Conservation (phyloP, 441 rosid genomes). For the Arabidopsis hybrid region DNA sequence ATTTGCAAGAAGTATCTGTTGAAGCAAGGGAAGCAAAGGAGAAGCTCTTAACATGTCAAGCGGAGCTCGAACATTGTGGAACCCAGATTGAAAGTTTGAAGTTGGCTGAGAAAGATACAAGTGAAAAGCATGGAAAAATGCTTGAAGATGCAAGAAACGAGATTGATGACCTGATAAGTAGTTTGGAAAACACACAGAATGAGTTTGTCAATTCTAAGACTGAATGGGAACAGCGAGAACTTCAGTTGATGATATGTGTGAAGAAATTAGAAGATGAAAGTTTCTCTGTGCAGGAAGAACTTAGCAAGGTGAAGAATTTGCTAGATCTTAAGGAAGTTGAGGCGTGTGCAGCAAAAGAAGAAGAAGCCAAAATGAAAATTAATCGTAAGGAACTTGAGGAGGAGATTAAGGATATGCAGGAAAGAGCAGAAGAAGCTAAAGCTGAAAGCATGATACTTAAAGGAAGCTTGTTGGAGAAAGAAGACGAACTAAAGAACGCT, state of each 20-base stretch:
- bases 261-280: slow-evolving; percentile 68
- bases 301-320: slow-evolving; percentile 63
- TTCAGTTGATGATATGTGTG: slow-evolving; percentile 53
- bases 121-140: slow-evolving; percentile 65
- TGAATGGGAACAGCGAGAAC: slow-evolving; percentile 76
- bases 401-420: slow-evolving; percentile 69
- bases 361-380: slow-evolving; percentile 67
- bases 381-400: slow-evolving; percentile 72
- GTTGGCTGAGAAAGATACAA: slow-evolving; percentile 64
- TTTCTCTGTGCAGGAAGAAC: slow-evolving; percentile 58
- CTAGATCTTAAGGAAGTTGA: slow-evolving; percentile 64
- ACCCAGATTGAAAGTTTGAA: slow-evolving; percentile 67
- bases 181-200: slow-evolving; percentile 56
- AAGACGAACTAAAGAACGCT: slow-evolving; percentile 65
- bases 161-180: slow-evolving; percentile 53
- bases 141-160: slow-evolving; percentile 57
- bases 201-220: slow-evolving; percentile 55
- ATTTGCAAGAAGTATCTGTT: slow-evolving; percentile 72
- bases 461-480: slow-evolving; percentile 74
- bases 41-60: slow-evolving; percentile 68
- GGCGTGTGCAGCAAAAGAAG: slow-evolving; percentile 60
- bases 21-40: slow-evolving; percentile 87
- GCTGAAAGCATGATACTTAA: slow-evolving; percentile 65
- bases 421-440: slow-evolving; percentile 60
- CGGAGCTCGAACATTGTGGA: slow-evolving; percentile 56